Evolutionary conservation across 2,329 filamentous ascomycete genomes (phyloP), one percentile per base, ranked within the genome.

Genomic region (Apiospora hydei): DNA sequence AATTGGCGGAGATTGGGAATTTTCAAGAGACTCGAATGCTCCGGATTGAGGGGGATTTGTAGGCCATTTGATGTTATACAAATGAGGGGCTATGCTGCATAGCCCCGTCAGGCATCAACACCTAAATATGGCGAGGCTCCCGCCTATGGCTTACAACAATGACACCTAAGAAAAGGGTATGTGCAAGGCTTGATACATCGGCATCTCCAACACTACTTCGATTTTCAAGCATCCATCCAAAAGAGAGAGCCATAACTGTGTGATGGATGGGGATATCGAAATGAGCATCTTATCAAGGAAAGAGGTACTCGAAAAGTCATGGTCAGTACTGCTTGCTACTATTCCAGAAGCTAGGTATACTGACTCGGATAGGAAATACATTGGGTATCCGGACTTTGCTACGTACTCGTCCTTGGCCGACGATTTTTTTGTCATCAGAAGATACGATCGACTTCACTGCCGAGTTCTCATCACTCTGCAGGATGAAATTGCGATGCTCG

Each of bases 381-480:
- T 61, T 11, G 30, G 53, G 7, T 61, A 61, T 8, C 26, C 53
- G 16, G 53, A 30, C 16, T 61, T 38, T 61, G 53, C 53, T 0
- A 34, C 1, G 26, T 18, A 34, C 18, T 4, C 10, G 16, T 57
- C 53, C 6, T 18, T 18, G 16, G 80, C 81, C 3, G 75, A 77
- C 26, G 80, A 81, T 47, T 76, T 80, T 30, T 75, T 78, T 24
- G 75, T 82, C 11, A 76, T 84, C 8, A 76, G 82, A 10, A 76
- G 79, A 24, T 84, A 83, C 66, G 75, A 77, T 14, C 72, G 75
- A 2, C 74, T 82, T 0, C 81, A 81, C 57, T 72, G 74, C 11
- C 74, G 81, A n/a, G 73, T 82, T 24, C 73, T 79, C 0, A 74
- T 83, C 11, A 75, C 74, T 5, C 73, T 82, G 18, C 82, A 84